Base-by-base conservation (phyloP, 768 basidiomycete genomes). In the Phaeolepiota aurea region DNA sequence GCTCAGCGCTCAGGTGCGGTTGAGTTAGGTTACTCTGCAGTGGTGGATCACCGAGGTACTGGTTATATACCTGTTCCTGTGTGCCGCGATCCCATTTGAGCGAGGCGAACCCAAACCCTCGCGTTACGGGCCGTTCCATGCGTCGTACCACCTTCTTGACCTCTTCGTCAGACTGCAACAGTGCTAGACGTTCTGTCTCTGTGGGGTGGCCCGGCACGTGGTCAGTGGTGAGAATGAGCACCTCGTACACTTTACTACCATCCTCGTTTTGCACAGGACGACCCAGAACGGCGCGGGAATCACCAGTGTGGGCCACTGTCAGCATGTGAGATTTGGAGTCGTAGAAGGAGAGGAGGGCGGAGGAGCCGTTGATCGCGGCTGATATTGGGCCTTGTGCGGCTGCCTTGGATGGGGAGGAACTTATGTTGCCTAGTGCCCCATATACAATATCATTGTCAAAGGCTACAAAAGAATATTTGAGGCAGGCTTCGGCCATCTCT, bases 1-100 rank as follows among this genome's bases (percentile, higher is more conserved):
- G 77, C 44, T 68, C 65, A 1, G 75, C 74, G 5, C 68, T 72
- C 14, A 77, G 57, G 49, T 73, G 72, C 0, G 72, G 70, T 5
- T 66, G 70, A 0, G 68, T 68, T 44, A 57, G 59, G 42, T 65
- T 55, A 19, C 55, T 25, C 19, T 4, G 21, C 19, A 32, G 46
- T 5, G 71, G 69, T 2, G 69, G 65, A 39, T 65, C 58, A 2
- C 63, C 63, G 5, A 71, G 52, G 43, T 60, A 65, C 20, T 62
- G 57, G 18, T 48, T 41, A 37, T 58, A 50, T 19, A 73, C 49
- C 14, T 57, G 54, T 21, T 56, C 42, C 42, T 72, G 71, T 2
- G 63, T 47, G 3, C 63, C 64, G 10, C 44, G 35, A 30, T 54
- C 52, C 69, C 69, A 73, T 46, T 74, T 74, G 50, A 55, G 59